Evolutionary conservation across 148 eudicot genomes (phyloP), one percentile per base, ranked within the genome.

Genomic region (Pharnaceum exiguum): DNA sequence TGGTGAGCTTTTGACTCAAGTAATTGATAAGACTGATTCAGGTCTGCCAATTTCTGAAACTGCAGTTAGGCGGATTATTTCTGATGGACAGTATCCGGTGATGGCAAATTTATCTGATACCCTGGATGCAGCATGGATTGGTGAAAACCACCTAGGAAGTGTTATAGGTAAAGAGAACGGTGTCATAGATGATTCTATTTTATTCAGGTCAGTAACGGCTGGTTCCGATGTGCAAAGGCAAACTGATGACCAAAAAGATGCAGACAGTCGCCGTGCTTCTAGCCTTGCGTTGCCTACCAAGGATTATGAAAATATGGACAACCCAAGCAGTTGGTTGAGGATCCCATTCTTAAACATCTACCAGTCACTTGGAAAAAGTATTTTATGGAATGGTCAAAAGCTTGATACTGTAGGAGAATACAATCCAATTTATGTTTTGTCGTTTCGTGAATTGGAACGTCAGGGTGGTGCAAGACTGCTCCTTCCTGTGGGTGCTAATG

Each of bases 121-220:
- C 31, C 84, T 80, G 71, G 90, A 87, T 55, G 93, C 95, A 51
- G 85, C 84, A 35, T 87, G 95, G 97, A 82, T 81, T 18, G 93
- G 95, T 65, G 79, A 82, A 63, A 79, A 57, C 37, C 80, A 42
- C 19, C 59, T 72, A 54, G 84, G 66, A 26, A 43, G 32, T 60
- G 56, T 52, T 61, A 28, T 53, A 9, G 45, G 62, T 19, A 74
- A 71, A 58, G 77, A 69, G 35, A 65, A 60, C 38, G 67, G 39
- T 66, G 55, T 35, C 28, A 26, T 55, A 29, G 79, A 79, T 60
- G 30, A 72, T 22, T 40, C 56, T n/a, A 54, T 19, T 48, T 35
- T 55, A 51, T 45, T 58, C 36, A 36, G 63, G 62, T 46, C 66
- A 12, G 60, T 35, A 18, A 29, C 76, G 49, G 77, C 68, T 39